A percentile compares a stretch with the other conserved stretches of the same genome.
phyloP scores from a whole-genome alignment of 148 eudicot species.

The Tetragonia tetragonoides region DNA sequence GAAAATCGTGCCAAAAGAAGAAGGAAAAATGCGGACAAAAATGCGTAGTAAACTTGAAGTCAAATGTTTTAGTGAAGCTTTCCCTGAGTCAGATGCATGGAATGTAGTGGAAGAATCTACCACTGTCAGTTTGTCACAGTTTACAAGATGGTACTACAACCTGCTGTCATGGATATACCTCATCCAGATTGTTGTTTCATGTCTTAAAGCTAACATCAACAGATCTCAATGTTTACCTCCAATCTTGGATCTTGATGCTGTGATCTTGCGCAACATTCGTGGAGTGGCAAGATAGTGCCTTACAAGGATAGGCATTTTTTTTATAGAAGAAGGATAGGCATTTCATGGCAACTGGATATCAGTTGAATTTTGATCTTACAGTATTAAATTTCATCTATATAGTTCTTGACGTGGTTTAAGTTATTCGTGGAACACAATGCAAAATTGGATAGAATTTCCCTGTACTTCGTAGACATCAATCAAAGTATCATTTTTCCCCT shows the following conservation, averaged over 20 bases:
- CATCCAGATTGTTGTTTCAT: too few species aligned
- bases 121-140: neutral
- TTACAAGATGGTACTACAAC: too few species aligned
- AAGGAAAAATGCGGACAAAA: slow-evolving; percentile 45
- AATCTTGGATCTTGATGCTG: too few species aligned
- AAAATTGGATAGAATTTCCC: neutral
- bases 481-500: too few species aligned
- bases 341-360: neutral
- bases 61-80: neutral
- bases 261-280: too few species aligned
- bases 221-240: too few species aligned
- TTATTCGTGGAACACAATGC: neutral
- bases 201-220: too few species aligned
- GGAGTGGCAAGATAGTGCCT: neutral
- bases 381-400: neutral
- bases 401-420: neutral
- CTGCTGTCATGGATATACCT: too few species aligned
- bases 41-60: slow-evolving; percentile 17
- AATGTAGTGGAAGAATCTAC: neutral
- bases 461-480: neutral
- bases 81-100: neutral
- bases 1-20: slow-evolving; percentile 59
- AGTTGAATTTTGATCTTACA: too few species aligned
- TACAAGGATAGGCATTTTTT: neutral
- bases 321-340: too few species aligned